phyloP scores from a whole-genome alignment of 2,329 filamentous ascomycete genomes.

The Claviceps purpurea region DNA sequence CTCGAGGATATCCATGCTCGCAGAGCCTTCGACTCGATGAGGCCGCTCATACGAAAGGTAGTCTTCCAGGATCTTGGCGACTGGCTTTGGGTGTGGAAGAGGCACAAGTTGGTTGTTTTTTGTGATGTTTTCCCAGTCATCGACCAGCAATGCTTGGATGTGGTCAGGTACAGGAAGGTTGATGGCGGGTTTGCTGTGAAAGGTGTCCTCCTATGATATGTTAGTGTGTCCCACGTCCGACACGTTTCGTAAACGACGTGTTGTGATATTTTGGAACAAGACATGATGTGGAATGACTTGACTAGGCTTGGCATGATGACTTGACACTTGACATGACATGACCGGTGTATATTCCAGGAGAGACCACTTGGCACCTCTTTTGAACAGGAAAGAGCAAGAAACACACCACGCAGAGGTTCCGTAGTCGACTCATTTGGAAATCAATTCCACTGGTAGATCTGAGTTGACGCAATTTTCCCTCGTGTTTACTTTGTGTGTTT shows the following conservation, averaged over 20 bases:
- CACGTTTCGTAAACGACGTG: background rate
- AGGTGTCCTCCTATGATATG: slow-evolving; percentile 63
- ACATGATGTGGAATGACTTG: background rate
- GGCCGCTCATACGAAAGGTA: slow-evolving; percentile 60
- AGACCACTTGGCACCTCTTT: background rate
- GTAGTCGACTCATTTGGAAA: slow-evolving; percentile 2
- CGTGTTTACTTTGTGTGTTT: background rate
- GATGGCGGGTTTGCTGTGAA: slow-evolving; percentile 71
- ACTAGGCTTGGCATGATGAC: no score
- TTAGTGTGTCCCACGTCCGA: background rate
- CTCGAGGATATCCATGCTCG: slow-evolving; percentile 73
- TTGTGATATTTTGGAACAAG: no score
- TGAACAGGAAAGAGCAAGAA: background rate
- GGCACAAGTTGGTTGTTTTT: slow-evolving; percentile 86
- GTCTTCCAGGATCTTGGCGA: slow-evolving; percentile 65
- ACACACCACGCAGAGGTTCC: slow-evolving; percentile 1
- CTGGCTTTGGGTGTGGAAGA: slow-evolving; percentile 63
- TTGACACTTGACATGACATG: background rate
- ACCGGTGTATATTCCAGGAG: no score
- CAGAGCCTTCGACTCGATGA: slow-evolving; percentile 50
- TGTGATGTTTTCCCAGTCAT: slow-evolving; percentile 98
- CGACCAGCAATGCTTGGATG: slow-evolving; percentile 83
- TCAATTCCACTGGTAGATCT: background rate
- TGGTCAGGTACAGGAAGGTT: slow-evolving; percentile 78
- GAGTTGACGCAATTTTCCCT: background rate